A percentile compares a stretch with the other conserved stretches of the same genome.
Conservation (phyloP, 495 filamentous ascomycete genomes). For the Lineolata rhizophorae region DNA sequence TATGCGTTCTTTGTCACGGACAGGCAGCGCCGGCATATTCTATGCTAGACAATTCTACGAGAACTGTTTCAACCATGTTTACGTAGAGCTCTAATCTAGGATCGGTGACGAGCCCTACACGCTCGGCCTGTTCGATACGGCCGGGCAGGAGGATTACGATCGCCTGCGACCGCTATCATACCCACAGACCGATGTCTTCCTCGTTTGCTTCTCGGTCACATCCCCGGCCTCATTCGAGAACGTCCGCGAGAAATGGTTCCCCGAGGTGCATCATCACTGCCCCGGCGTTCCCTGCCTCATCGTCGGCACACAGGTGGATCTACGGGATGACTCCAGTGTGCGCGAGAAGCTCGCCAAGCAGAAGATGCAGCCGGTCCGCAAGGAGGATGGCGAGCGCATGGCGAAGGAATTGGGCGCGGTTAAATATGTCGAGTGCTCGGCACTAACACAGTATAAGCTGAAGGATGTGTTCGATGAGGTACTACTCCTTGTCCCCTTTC, state of each 20-base stretch:
- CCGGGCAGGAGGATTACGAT: constrained; percentile 98
- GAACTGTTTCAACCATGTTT: no score
- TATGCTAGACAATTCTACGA: no score
- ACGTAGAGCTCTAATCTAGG: constrained; percentile 28
- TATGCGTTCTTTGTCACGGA: no score
- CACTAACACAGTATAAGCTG: constrained; percentile 90
- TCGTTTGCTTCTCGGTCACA: constrained; percentile 96
- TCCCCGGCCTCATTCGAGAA: constrained; percentile 99
- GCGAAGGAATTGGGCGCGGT: constrained; percentile 89
- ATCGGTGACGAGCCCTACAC: constrained; percentile 98
- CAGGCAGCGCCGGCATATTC: no score
- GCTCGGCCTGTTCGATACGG: constrained; percentile 91
- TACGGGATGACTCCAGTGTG: constrained; percentile 74
- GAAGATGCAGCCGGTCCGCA: constrained; percentile 77
- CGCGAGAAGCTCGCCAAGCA: constrained; percentile 84
- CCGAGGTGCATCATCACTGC: constrained; percentile 95
- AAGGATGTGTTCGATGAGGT: constrained; percentile 99
- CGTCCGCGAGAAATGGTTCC: constrained; percentile 98
- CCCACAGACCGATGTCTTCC: constrained; percentile 95
- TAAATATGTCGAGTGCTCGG: constrained; percentile 97
- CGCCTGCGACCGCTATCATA: constrained; percentile 90
- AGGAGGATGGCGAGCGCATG: constrained; percentile 87
- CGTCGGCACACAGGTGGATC: constrained; percentile 92
- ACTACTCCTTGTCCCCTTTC: constrained; percentile 11
- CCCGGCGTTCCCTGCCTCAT: constrained; percentile 95